Evolutionary conservation across 1,139 yeast genomes (phyloP).

Genomic region (Pichia sp.): DNA sequence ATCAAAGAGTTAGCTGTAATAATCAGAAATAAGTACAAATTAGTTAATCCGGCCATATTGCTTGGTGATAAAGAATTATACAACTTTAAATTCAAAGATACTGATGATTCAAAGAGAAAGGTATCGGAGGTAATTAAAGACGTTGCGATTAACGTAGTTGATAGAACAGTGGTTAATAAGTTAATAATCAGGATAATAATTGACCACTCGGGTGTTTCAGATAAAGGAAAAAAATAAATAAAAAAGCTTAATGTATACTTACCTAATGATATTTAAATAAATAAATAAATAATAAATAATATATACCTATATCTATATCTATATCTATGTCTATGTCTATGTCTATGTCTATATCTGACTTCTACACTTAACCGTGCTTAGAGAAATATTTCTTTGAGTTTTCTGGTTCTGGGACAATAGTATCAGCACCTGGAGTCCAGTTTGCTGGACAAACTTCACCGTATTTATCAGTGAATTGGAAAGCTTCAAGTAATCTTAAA

Average conservation of each 20-base stretch:
- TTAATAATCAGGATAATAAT: not conserved
- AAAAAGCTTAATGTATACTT: not conserved
- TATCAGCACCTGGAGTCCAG: conserved; percentile 97
- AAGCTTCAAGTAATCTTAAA: conserved; percentile 93
- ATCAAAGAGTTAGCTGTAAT: conserved; percentile 15
- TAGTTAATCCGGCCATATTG: conserved; percentile 20
- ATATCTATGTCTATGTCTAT: not conserved
- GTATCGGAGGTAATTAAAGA: not conserved
- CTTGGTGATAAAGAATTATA: conserved; percentile 21
- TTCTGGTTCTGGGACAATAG: conserved; percentile 83
- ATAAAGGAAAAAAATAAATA: no score
- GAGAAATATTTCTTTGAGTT: conserved; percentile 77
- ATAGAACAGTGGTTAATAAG: conserved; percentile 1
- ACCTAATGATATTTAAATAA: not conserved
- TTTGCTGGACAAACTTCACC: conserved; percentile 99
- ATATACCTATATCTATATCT: not conserved
- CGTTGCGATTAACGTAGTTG: not conserved
- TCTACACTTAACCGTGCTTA: conserved; percentile 25
- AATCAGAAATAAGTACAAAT: conserved; percentile 10
- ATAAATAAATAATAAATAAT: not conserved
- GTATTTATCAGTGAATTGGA: conserved; percentile 97
- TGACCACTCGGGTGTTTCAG: not conserved
- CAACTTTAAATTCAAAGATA: conserved; percentile 14
- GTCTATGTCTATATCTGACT: not conserved
- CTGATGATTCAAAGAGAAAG: not conserved